Conservation (phyloP, 225 moss, liverwort and hornwort genomes). For the Neckera pumila region DNA sequence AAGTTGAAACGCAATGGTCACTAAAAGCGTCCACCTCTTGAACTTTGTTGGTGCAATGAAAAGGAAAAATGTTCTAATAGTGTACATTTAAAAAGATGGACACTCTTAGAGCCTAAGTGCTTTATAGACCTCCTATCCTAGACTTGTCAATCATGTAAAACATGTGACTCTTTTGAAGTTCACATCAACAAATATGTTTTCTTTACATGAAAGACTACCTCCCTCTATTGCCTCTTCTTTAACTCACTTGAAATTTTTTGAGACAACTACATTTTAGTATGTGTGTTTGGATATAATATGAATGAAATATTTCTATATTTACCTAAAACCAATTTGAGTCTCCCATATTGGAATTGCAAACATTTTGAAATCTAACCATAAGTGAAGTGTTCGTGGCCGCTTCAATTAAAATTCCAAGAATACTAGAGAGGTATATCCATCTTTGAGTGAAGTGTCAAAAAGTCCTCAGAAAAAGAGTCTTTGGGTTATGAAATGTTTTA, state of each 20-base stretch:
- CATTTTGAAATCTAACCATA: background rate
- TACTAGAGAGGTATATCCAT: background rate
- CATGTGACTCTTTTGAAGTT: background rate
- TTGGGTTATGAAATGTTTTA: no score
- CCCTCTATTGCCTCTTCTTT: no score
- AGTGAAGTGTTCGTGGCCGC: accelerated
- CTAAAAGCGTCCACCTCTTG: background rate
- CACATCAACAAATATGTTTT: background rate
- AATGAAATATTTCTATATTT: background rate
- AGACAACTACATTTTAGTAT: background rate
- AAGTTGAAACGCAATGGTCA: background rate
- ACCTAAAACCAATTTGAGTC: background rate
- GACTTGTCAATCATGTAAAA: background rate
- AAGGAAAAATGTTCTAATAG: background rate
- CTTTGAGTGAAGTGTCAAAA: background rate
- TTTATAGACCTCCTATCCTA: accelerated
- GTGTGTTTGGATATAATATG: background rate
- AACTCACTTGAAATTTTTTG: background rate
- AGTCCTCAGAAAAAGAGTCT: background rate
- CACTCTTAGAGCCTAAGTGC: accelerated
- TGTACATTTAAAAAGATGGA: accelerated
- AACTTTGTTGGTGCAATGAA: background rate
- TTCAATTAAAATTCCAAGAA: background rate
- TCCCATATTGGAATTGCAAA: background rate
- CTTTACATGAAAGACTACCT: background rate